Percentiles rank a stretch among this genome's conserved stretches.
Evolutionary conservation across 805 yeast genomes (phyloP).

Genomic region (Allodekkera sacchari): DNA sequence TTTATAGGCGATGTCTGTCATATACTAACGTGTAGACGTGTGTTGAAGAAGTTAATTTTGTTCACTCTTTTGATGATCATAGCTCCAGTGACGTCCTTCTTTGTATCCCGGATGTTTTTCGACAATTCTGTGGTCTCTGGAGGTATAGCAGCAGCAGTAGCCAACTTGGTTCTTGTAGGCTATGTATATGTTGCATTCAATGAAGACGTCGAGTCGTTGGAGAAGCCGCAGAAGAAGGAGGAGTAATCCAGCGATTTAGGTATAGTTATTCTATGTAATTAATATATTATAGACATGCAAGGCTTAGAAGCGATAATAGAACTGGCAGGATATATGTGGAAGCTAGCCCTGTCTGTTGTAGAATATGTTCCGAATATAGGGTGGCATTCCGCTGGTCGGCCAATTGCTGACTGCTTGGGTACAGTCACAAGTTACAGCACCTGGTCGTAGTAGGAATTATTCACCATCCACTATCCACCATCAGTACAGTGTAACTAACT

Average conservation of each 20-base stretch:
- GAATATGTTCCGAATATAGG: too few species aligned
- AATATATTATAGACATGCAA: too few species aligned
- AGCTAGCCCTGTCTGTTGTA: too few species aligned
- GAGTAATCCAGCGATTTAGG: conserved; percentile 7
- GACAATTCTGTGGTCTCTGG: conserved; percentile 63
- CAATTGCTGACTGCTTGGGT: too few species aligned
- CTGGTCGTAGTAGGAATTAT: too few species aligned
- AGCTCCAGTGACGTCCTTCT: conserved; percentile 58
- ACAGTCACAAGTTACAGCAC: too few species aligned
- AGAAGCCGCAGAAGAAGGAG: conserved; percentile 31
- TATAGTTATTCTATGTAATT: neutral
- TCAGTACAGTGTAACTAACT: too few species aligned
- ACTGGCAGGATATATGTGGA: too few species aligned
- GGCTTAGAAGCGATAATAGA: too few species aligned
- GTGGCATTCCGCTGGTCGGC: too few species aligned
- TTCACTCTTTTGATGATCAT: conserved; percentile 73
- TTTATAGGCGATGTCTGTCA: neutral
- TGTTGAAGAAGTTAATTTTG: conserved; percentile 57
- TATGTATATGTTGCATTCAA: conserved; percentile 68
- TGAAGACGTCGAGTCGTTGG: conserved; percentile 40
- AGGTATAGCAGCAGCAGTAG: conserved; percentile 70
- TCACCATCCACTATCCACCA: too few species aligned
- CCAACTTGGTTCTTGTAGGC: conserved; percentile 66
- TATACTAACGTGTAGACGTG: conserved; percentile 33
- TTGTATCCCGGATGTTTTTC: conserved; percentile 24